phyloP scores from a whole-genome alignment of 225 moss, liverwort and hornwort genomes.

The Straminergon stramineum region DNA sequence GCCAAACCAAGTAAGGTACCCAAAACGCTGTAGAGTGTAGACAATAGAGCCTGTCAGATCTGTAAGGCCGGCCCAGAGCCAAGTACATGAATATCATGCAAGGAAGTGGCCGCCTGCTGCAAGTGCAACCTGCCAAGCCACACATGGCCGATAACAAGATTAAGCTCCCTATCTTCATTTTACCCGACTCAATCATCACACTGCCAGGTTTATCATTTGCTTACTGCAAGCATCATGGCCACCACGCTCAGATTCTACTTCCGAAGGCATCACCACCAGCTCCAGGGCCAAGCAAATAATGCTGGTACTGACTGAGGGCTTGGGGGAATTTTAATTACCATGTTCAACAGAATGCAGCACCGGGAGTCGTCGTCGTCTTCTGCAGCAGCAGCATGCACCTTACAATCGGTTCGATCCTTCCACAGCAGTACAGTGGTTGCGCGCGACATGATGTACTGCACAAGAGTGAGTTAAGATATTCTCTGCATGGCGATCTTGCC shows the following conservation, averaged over 20 bases:
- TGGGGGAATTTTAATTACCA: background rate
- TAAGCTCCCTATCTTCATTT: background rate
- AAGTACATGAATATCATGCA: conserved; percentile 6
- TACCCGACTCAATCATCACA: conserved; percentile 16
- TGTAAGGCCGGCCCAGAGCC: background rate
- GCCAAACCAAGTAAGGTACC: background rate
- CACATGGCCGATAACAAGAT: conserved; percentile 21
- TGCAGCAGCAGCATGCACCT: background rate
- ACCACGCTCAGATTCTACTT: background rate
- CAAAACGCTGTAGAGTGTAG: background rate
- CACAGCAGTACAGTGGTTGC: conserved; percentile 7
- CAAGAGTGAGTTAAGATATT: conserved; percentile 25
- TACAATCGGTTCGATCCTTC: conserved; percentile 10
- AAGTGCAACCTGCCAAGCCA: conserved; percentile 19
- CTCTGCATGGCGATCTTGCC: conserved; percentile 7
- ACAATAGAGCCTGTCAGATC: conserved; percentile 4
- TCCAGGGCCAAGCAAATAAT: background rate
- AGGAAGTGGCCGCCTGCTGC: conserved; percentile 1
- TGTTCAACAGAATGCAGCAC: background rate
- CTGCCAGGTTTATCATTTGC: conserved; percentile 17
- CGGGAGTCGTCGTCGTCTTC: background rate
- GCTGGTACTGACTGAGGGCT: background rate
- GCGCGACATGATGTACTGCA: conserved; percentile 1
- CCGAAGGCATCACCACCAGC: background rate
- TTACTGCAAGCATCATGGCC: background rate